Conservation (phyloP, 139 green algal genomes). For the Yamagishiella unicocca region DNA sequence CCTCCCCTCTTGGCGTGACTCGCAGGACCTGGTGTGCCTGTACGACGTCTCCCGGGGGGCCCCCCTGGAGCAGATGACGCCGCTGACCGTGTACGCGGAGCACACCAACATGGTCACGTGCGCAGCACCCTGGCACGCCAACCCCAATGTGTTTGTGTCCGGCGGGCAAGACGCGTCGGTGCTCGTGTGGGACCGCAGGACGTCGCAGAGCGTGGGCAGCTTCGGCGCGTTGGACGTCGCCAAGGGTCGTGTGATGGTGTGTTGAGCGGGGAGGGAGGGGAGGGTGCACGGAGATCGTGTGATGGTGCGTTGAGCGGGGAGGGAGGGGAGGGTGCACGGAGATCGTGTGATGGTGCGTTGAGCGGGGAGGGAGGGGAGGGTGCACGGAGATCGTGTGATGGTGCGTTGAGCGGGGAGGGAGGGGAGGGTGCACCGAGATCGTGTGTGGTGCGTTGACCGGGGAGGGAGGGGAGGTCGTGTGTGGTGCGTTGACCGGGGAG, state of each 20-base stretch:
- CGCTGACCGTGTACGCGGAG: conserved; percentile 3
- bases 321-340: not conserved
- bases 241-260: not conserved
- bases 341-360: not conserved
- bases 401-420: not conserved
- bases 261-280: not conserved
- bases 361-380: not conserved
- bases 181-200: conserved; percentile 67
- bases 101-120: conserved; percentile 69
- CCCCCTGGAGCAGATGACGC: not conserved
- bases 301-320: not conserved
- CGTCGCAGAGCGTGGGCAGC: conserved; percentile 39
- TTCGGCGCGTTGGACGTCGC: conserved; percentile 11
- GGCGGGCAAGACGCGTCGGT: conserved; percentile 64
- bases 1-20: too few species aligned
- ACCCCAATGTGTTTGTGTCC: conserved; percentile 66
- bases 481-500: too few species aligned
- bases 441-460: too few species aligned
- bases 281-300: not conserved
- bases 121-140: conserved; percentile 27
- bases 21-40: conserved; percentile 32
- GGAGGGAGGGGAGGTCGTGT: not conserved
- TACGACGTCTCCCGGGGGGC: conserved; percentile 41
- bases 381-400: not conserved
- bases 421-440: not conserved